Percentiles rank a stretch among this genome's conserved stretches.
phyloP scores from a whole-genome alignment of 495 filamentous ascomycete species.

The Podospora comata region DNA sequence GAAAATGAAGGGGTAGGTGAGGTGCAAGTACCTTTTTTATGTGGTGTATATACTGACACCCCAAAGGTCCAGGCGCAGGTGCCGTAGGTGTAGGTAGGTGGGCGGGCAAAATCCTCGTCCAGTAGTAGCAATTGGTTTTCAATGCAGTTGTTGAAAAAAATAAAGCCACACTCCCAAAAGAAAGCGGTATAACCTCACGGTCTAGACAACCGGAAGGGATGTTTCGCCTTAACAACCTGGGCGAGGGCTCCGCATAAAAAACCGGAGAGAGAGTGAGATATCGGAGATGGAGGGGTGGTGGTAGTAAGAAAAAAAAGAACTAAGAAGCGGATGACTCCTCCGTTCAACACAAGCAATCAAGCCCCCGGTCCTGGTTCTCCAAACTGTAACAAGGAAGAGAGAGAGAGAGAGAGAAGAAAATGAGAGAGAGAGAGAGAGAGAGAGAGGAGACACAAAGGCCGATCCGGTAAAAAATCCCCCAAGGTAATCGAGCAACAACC shows the following conservation, averaged over 20 bases:
- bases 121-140: background rate
- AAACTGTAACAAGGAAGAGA: background rate
- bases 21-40: background rate
- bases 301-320: background rate
- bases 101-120: background rate
- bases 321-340: background rate
- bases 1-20: background rate
- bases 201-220: background rate
- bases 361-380: background rate
- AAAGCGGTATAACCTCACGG: background rate
- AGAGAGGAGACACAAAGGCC: background rate
- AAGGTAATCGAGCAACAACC: background rate
- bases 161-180: background rate
- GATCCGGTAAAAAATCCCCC: background rate
- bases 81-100: background rate
- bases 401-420: too few species aligned
- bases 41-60: background rate
- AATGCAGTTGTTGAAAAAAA: background rate
- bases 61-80: background rate
- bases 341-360: background rate
- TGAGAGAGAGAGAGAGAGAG: background rate
- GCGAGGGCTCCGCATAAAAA: slow-evolving; percentile 1
- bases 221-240: background rate
- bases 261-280: background rate
- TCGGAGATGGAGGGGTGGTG: background rate